A percentile compares a stretch with the other conserved stretches of the same genome.
Conservation (phyloP, 2,329 filamentous ascomycete genomes). For the Fusarium verticillioides region DNA sequence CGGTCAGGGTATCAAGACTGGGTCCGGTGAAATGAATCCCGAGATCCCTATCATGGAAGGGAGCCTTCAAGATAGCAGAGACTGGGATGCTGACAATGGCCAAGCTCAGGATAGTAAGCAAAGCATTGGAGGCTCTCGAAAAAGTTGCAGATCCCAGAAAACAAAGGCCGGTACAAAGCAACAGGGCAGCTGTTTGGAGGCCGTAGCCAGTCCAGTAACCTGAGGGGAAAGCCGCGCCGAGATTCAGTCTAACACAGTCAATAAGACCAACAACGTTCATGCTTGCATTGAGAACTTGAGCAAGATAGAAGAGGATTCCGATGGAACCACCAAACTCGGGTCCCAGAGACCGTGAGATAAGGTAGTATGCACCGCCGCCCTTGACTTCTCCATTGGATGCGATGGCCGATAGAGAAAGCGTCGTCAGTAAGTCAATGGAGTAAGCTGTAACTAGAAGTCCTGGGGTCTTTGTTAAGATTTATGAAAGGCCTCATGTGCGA, state of each 20-base stretch:
- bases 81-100: constrained; percentile 85
- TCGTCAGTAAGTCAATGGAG: constrained; percentile 83
- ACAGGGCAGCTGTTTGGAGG: constrained; percentile 76
- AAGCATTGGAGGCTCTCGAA: constrained; percentile 80
- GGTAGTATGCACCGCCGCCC: constrained; percentile 87
- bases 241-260: constrained; percentile 82
- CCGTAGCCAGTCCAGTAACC: constrained; percentile 82
- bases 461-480: constrained; percentile 47
- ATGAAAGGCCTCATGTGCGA: background rate
- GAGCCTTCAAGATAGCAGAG: constrained; percentile 74
- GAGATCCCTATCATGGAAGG: constrained; percentile 71
- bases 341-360: constrained; percentile 86
- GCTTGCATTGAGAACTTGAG: constrained; percentile 86
- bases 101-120: constrained; percentile 76
- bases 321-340: constrained; percentile 92
- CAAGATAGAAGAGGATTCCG: constrained; percentile 88
- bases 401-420: constrained; percentile 87
- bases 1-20: constrained; percentile 74
- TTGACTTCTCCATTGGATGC: constrained; percentile 90
- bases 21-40: constrained; percentile 82
- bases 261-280: constrained; percentile 89
- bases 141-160: constrained; percentile 84
- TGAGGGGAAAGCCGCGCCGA: constrained; percentile 73
- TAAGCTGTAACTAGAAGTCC: constrained; percentile 81
- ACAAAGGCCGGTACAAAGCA: constrained; percentile 79